These are phyloP conservation scores for Mucor mucedo DNA, from an alignment of 371 early-diverging fungal genomes.

Conservation along the genomic window DNA sequence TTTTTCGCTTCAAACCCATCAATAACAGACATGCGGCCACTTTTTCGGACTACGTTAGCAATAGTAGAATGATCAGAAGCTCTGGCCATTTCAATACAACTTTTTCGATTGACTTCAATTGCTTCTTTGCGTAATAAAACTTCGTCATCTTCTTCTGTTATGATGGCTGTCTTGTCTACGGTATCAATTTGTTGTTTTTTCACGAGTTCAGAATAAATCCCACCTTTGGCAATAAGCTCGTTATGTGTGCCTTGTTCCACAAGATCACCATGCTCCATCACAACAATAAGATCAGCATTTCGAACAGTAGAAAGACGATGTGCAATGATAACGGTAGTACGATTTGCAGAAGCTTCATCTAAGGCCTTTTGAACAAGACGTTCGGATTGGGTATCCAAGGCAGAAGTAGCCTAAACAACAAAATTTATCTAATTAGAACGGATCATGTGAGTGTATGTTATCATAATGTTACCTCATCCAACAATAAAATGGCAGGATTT, in stretches of 20 bases:
- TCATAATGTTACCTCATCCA: conserved; percentile 37
- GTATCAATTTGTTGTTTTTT: conserved; percentile 53
- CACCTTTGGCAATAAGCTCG: conserved; percentile 57
- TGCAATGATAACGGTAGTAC: conserved; percentile 93
- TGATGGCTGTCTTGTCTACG: neutral
- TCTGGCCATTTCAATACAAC: conserved; percentile 5
- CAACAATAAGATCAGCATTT: conserved; percentile 85
- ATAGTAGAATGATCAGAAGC: conserved; percentile 3
- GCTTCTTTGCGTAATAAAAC: conserved; percentile 7
- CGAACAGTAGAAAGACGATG: conserved; percentile 84
- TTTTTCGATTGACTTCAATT: conserved; percentile 14
- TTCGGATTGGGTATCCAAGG: conserved; percentile 82
- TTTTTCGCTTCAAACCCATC: conserved; percentile 43
- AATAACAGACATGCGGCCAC: neutral
- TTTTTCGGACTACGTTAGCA: neutral
- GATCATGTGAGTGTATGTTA: too few species aligned
- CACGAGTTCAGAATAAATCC: conserved; percentile 62
- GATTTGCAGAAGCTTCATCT: conserved; percentile 72
- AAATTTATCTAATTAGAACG: neutral
- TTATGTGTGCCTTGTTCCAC: conserved; percentile 78
- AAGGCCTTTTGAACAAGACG: conserved; percentile 79
- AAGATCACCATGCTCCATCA: conserved; percentile 73
- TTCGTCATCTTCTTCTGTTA: conserved; percentile 9
- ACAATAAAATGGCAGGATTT: conserved; percentile 46
- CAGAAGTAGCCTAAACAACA: conserved; percentile 67